phyloP scores from a whole-genome alignment of 2,329 filamentous ascomycete genomes.

The Parasarocladium wereldwijsianum region DNA sequence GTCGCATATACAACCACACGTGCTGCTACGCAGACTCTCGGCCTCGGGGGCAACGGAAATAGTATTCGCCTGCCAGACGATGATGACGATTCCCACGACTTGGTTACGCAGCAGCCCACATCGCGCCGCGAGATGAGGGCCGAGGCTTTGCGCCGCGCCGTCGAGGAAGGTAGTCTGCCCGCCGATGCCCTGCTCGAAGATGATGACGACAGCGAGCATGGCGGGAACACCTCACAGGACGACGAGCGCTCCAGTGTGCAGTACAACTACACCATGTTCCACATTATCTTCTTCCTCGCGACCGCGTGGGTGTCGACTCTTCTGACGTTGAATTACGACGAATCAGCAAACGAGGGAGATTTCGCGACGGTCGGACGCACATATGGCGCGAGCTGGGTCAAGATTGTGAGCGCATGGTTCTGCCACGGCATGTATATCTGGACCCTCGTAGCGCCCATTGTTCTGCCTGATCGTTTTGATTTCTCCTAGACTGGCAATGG shows the following conservation, averaged over 20 bases:
- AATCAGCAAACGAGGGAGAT: constrained; percentile 41
- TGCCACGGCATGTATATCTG: constrained; percentile 91
- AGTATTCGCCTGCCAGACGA: constrained; percentile 47
- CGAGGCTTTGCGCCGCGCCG: constrained; percentile 77
- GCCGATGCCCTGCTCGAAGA: constrained; percentile 75
- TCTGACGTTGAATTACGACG: constrained; percentile 59
- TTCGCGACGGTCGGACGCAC: constrained; percentile 90
- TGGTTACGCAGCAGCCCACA: constrained; percentile 74
- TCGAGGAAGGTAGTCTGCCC: constrained; percentile 83
- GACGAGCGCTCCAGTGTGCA: constrained; percentile 83
- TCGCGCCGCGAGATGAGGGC: constrained; percentile 81
- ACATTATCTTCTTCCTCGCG: constrained; percentile 93
- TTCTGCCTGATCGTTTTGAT: constrained; percentile 78
- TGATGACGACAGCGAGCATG: constrained; percentile 51
- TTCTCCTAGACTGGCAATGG: no score
- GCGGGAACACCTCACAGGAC: constrained; percentile 53
- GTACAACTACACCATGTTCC: constrained; percentile 93
- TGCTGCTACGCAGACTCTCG: constrained; percentile 80
- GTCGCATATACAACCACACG: constrained; percentile 96
- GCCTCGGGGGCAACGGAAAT: constrained; percentile 42
- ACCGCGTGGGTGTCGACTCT: constrained; percentile 93
- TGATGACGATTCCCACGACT: constrained; percentile 69
- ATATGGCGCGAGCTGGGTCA: constrained; percentile 97
- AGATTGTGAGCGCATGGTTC: constrained; percentile 94
- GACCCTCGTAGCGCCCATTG: constrained; percentile 76